These are phyloP conservation scores for Coemansia sp. DNA, from an alignment of 371 early-diverging fungal genomes.

Conservation along the genomic window DNA sequence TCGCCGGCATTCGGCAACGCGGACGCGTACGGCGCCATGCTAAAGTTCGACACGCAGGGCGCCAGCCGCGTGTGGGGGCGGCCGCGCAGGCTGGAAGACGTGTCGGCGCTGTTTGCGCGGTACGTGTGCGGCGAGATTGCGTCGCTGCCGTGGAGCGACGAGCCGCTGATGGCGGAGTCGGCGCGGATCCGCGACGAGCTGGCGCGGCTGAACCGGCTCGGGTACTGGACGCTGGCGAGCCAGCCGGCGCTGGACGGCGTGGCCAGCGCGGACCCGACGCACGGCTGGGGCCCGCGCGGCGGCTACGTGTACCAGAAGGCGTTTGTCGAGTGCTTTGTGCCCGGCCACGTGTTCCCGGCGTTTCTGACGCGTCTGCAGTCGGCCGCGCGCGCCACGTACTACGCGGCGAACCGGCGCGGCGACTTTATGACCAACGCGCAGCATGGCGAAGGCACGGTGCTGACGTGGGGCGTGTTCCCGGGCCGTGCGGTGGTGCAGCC, in stretches of 20 bases:
- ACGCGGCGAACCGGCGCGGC: slow-evolving; percentile 78
- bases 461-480: slow-evolving; percentile 98
- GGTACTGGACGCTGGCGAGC: slow-evolving; percentile 87
- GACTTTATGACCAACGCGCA: slow-evolving; percentile 70
- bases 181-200: slow-evolving; percentile 63
- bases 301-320: slow-evolving; percentile 95
- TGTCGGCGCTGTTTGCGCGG: slow-evolving; percentile 68
- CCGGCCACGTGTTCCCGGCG: slow-evolving; percentile 53
- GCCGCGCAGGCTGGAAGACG: slow-evolving; percentile 64
- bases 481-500: slow-evolving; percentile 93
- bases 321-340: slow-evolving; percentile 78
- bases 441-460: slow-evolving; percentile 50
- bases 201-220: slow-evolving; percentile 63
- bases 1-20: slow-evolving; percentile 78
- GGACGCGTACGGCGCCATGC: slow-evolving; percentile 69
- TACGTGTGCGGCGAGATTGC: slow-evolving; percentile 72
- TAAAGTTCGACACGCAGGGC: slow-evolving; percentile 54
- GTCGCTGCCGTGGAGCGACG: slow-evolving; percentile 89
- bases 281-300: slow-evolving; percentile 94
- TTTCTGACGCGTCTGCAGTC: slow-evolving; percentile 55
- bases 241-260: slow-evolving; percentile 95
- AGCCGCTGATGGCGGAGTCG: slow-evolving; percentile 77
- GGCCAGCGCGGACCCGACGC: slow-evolving; percentile 66
- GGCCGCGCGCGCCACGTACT: slow-evolving; percentile 74
- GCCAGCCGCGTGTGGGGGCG: slow-evolving; percentile 73